These are phyloP conservation scores for Chalciporus piperatus DNA, from an alignment of 768 basidiomycete genomes.

Conservation along the genomic window DNA sequence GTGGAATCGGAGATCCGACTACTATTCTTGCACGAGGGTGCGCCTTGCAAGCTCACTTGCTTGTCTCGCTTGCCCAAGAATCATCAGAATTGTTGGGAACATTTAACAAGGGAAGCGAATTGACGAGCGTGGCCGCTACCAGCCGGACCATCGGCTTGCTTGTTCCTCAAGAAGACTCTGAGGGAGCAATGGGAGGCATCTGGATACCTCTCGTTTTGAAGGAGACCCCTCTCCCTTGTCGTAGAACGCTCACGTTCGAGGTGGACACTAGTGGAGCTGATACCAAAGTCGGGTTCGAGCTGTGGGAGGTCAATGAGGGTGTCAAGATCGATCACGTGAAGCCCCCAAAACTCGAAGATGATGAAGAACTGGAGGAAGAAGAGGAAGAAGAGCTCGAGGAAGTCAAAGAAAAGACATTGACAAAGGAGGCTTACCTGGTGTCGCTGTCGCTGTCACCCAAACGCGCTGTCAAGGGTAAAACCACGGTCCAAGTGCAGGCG, in stretches of 20 bases:
- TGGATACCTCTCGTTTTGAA: slow-evolving; percentile 66
- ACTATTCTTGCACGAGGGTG: slow-evolving; percentile 76
- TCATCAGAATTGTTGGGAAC: slow-evolving; percentile 51
- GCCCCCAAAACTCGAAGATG: slow-evolving; percentile 42
- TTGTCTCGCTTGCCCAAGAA: slow-evolving; percentile 46
- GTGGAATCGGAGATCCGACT: slow-evolving; percentile 74
- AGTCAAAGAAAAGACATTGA: slow-evolving; percentile 58
- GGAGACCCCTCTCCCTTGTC: slow-evolving; percentile 69
- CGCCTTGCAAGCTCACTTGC: slow-evolving; percentile 67
- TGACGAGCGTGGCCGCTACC: slow-evolving; percentile 51
- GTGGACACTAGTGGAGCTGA: slow-evolving; percentile 44
- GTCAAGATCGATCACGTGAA: slow-evolving; percentile 60
- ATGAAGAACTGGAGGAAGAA: slow-evolving; percentile 48
- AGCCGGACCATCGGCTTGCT: slow-evolving; percentile 62
- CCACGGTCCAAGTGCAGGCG: slow-evolving; percentile 48
- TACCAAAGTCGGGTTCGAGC: slow-evolving; percentile 54
- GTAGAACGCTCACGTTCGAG: slow-evolving; percentile 58
- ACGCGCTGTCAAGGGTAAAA: slow-evolving; percentile 45
- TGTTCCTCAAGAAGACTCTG: slow-evolving; percentile 49
- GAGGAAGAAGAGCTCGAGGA: slow-evolving; percentile 63
- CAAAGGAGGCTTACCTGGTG: slow-evolving; percentile 50
- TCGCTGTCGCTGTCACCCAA: slow-evolving; percentile 33
- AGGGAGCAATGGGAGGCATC: slow-evolving; percentile 50
- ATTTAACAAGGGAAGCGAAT: slow-evolving; percentile 43
- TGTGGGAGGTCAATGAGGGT: slow-evolving; percentile 75